Evolutionary conservation across 768 basidiomycete genomes (phyloP).

Genomic region (Hemileccinum impolitum): DNA sequence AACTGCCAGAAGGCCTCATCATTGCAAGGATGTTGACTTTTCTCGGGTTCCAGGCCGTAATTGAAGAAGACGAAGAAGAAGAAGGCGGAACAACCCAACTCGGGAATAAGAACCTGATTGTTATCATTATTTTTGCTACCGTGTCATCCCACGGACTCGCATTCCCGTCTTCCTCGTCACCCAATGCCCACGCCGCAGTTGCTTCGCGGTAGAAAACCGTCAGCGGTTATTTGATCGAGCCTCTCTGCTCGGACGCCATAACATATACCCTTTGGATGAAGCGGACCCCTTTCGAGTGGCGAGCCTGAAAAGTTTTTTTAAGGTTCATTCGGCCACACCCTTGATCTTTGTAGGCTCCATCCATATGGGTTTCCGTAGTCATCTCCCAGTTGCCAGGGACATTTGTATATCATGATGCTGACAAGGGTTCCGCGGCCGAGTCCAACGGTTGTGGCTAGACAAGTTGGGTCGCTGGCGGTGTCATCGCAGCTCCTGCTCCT

Average conservation of each 20-base stretch:
- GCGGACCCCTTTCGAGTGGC: constrained; percentile 1
- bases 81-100: not conserved
- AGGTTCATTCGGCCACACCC: not conserved
- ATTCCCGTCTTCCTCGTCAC: constrained; percentile 3
- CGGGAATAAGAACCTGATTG: not conserved
- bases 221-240: not conserved
- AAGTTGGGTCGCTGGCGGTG: constrained; percentile 2
- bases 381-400: constrained; percentile 20
- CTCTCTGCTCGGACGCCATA: not conserved
- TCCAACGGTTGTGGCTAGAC: constrained; percentile 1
- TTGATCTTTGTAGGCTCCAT: not conserved
- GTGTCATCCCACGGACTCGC: not conserved
- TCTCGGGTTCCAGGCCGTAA: not conserved
- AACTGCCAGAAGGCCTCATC: not conserved
- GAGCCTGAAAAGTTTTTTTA: constrained; percentile 1
- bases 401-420: not conserved
- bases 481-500: not conserved
- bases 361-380: not conserved
- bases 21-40: constrained; percentile 7
- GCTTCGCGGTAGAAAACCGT: constrained; percentile 20
- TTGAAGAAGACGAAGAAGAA: not conserved
- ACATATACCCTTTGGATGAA: not conserved
- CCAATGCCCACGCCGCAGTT: not conserved
- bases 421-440: constrained; percentile 1
- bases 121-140: not conserved